Base-by-base conservation (phyloP, 345 rosid genomes). In the Populus davidiana region DNA sequence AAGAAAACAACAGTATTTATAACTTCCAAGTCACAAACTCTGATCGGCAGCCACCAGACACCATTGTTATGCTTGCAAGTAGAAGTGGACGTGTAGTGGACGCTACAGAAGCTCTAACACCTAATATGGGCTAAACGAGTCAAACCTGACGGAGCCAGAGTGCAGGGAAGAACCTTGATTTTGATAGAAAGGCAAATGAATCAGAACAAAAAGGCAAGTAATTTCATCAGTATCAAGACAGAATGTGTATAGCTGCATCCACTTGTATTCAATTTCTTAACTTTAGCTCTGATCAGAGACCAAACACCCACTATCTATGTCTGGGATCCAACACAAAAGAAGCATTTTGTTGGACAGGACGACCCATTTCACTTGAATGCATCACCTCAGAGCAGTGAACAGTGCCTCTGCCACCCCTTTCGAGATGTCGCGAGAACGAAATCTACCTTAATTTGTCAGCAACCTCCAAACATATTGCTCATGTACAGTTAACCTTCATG, bases 111-210 rank as follows among this genome's bases (percentile, higher is more conserved):
- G 20, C 23, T 38, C 25, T n/a, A 73, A 35, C 9, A 43, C 11
- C 31, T 6, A 33, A 44, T 56, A 38, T 9, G 54, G 62, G n/a
- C 70, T 63, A 35, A 38, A 75, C 7, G 76, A 79, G 89, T 86
- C 90, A 86, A 84, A 83, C 65, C 78, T 80, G 87, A 77, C 62
- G 69, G 13, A 27, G 35, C 49, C 68, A 79, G 79, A 81, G 83
- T 83, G 82, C 70, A 81, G 81, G 79, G 54, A 70, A 70, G 90
- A 88, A 90, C 87, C 84, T 81, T 82, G 88, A 88, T 85, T 78
- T 80, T 78, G 86, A 90, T 83, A 83, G 91, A 86, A 85, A 88
- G 91, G 92, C 92, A 94, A 94, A 92, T 86, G 91, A 85, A 92
- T 88, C 87, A 79, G 88, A 90, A 91, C 89, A 89, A 90, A 90